Conservation (phyloP, 441 rosid species). For the Corymbia calophylla region DNA sequence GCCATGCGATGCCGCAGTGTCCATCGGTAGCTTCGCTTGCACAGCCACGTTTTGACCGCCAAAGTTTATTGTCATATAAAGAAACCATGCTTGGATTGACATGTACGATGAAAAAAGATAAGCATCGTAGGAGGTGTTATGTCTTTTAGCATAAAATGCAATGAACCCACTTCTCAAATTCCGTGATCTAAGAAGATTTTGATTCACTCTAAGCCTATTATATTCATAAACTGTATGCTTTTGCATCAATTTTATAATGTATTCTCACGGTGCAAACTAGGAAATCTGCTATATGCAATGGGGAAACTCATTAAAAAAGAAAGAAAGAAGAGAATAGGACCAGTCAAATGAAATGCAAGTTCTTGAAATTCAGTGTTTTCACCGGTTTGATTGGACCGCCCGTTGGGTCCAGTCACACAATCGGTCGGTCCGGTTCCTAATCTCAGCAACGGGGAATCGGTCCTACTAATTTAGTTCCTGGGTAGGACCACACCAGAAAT, state of each 20-base stretch:
- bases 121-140: background rate
- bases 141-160: background rate
- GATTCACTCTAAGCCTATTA: background rate
- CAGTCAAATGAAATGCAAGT: background rate
- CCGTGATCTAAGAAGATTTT: conserved; percentile 15
- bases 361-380: background rate
- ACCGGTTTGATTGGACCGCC: background rate
- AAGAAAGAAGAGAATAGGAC: background rate
- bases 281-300: background rate
- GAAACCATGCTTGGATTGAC: background rate
- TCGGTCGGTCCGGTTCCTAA: rapidly evolving
- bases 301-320: background rate
- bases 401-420: rapidly evolving
- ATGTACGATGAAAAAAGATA: background rate
- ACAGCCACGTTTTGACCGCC: background rate
- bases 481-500: too few species aligned
- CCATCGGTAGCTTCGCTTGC: background rate
- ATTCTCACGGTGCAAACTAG: background rate
- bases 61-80: background rate
- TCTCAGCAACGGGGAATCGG: rapidly evolving
- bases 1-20: background rate
- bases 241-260: background rate
- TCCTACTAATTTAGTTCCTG: rapidly evolving
- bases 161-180: conserved; percentile 18
- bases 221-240: background rate